Base-by-base conservation (phyloP, 306 rosid genomes). In the Glycine soja region DNA sequence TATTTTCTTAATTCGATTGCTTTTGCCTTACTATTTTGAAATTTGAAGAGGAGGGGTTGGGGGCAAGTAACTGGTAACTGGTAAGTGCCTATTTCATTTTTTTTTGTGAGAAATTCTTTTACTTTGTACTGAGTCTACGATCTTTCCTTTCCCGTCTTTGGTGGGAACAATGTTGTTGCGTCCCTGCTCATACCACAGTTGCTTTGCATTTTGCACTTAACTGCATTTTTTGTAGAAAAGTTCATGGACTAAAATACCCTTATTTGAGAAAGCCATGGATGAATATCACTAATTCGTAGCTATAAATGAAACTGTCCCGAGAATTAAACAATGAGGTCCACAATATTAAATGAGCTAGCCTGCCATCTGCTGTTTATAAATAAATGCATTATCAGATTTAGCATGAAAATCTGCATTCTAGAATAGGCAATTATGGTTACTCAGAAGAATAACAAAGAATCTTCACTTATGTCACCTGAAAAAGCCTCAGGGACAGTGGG, bases 141-240 rank as follows among this genome's bases (percentile, higher is more conserved):
- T 47, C 69, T 76, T 76, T 85, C 79, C 85, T 80, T 84, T 50
- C 82, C 71, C 43, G 24, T 70, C 74, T 72, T 77, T 77, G 72
- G 72, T 71, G 75, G 69, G 69, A 72, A 73, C 71, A 85, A 66
- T 56, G 72, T 47, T 64, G 18, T 70, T 85, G 88, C 30, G 30
- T 24, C 30, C 30, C 30, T 1, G 30, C 30, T 24, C 30, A 24
- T 24, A 1, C 30, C 30, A 24, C 30, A 24, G 30, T 24, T 24
- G 30, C 30, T 24, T 24, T 24, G 1, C 30, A 24, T 24, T 24
- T 24, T 24, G 30, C 30, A 24, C 30, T 36, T 36, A 36, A 36
- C 40, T 36, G 40, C 40, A 2, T 36, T 36, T 19, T 36, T 50
- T 64, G 80, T 47, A 24, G 30, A 24, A 24, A 24, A 24, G 30